A percentile compares a stretch with the other conserved stretches of the same genome.
Evolutionary conservation across 768 basidiomycete genomes (phyloP).

Genomic region (Tephrocybe sp.): DNA sequence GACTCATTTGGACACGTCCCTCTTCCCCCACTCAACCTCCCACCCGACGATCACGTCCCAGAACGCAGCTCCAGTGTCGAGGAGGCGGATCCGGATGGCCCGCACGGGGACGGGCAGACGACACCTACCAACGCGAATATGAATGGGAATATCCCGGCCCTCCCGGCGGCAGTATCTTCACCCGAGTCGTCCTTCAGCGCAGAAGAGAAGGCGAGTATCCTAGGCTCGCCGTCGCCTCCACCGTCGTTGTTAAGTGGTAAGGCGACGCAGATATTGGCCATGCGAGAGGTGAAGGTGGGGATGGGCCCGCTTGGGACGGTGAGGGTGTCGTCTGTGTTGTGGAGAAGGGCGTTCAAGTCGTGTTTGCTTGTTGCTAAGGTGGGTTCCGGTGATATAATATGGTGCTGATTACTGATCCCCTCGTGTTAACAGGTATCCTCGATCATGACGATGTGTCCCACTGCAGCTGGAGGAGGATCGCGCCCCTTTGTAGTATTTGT

Average conservation of each 20-base stretch:
- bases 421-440: constrained; percentile 18
- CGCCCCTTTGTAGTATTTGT: constrained; percentile 11
- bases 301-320: neutral
- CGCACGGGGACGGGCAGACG: constrained; percentile 5
- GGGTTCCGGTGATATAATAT: too few species aligned
- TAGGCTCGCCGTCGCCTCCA: constrained; percentile 19
- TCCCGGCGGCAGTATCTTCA: too few species aligned
- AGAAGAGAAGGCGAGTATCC: constrained; percentile 14
- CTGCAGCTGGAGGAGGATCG: neutral
- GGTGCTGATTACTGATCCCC: too few species aligned
- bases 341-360: constrained; percentile 24
- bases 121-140: constrained; percentile 2
- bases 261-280: neutral
- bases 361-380: constrained; percentile 29
- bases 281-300: neutral
- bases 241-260: neutral
- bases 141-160: too few species aligned
- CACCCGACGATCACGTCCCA: neutral
- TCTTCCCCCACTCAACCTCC: neutral
- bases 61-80: neutral
- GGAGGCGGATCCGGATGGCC: neutral
- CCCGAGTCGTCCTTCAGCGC: neutral
- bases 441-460: constrained; percentile 20
- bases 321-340: constrained; percentile 7
- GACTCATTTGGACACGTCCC: constrained; percentile 3